Base-by-base conservation (phyloP, 2,329 filamentous ascomycete genomes). In the Fusarium caatingaense region DNA sequence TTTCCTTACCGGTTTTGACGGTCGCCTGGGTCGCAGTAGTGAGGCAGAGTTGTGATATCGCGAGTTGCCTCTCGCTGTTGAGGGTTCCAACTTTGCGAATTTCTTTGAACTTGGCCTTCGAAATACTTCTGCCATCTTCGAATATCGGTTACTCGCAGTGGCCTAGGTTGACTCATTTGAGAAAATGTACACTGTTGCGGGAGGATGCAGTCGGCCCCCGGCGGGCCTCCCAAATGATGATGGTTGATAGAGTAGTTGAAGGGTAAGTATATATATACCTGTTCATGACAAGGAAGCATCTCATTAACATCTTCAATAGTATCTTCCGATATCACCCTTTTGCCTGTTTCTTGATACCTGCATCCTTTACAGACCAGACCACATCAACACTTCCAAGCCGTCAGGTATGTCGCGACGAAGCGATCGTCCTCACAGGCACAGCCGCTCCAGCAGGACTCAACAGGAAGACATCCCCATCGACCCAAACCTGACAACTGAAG, bases 361-460 rank as follows among this genome's bases (percentile, higher is more conserved):
- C 8, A 15, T 42, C 18, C 12, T 25, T 9, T 9, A 18, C 12
- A 16, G 11, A 20, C 16, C 13, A n/a, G 16, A 20, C 3, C 6
- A 20, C 32, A n/a, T 6, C 6, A 18, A 30, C 15, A 32, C 1
- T n/a, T 10, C 9, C 18, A 47, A 21, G 8, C 15, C 44, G 13
- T n/a, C 23, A 44, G 20, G 23, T 34, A 74, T 74, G 72, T 60
- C 72, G 3, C 56, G 57, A 59, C 72, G 61, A 53, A 63, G 48
- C 13, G 49, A 62, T 25, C 59, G 45, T 9, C 69, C 68, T 49
- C 49, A 58, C n/a, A 69, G 56, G 30, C 56, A 54, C 10, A 64
- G 54, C n/a, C 55, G 47, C 3, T 68, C 68, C 9, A 54, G 42
- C 21, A 65, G 55, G 45, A 59, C 64, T 41, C 56, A 45, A 3